Base-by-base conservation (phyloP, 108 stramenopile species). In the Aurantiochytrium sp. region DNA sequence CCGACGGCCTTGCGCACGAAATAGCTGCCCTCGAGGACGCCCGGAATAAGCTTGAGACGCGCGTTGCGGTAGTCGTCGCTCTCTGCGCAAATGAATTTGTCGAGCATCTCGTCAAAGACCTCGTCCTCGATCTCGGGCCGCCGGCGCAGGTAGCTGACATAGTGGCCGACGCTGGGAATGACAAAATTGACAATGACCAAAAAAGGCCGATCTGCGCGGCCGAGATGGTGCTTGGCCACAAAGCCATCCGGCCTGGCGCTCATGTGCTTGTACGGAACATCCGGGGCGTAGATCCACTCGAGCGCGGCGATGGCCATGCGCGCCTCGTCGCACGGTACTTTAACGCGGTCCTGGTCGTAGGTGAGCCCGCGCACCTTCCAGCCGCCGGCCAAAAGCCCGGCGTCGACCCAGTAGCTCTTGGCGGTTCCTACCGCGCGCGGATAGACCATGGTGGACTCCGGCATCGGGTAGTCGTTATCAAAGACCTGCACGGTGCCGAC, bases 1-100 rank as follows among this genome's bases (percentile, higher is more conserved):
- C 73, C 73, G 17, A 81, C 73, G 8, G 73, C 73, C 30, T 81
- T 81, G 73, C 73, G 73, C 24, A 81, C 73, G 32, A 81, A 81
- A 24, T 81, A 81, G 73, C 73, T 81, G 27, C 73, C 73, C 24
- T 81, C 73, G 10, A 81, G 45, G 6, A 81, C 73, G 30, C 73
- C 73, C 12, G 73, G 73, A 30, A 81, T 81, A n/a, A 81, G 73
- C 73, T 81, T 81, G 24, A 81, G 39, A 48, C 73, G 39, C 73
- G 39, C 45, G 45, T 81, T 81, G n/a, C 73, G 73, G 45, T 81
- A 81, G 12, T 81, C 73, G 73, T 81, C 73, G 30, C 32, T 12
- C 42, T 81, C 73, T 6, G 73, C 73, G 12, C 8, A n/a, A 48
- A 81, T 81, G 2, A 81, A 81, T 4, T 48, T 81, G 21, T 81